Evolutionary conservation across 768 basidiomycete species (phyloP).

Genomic region (Suillus subalutaceus): DNA sequence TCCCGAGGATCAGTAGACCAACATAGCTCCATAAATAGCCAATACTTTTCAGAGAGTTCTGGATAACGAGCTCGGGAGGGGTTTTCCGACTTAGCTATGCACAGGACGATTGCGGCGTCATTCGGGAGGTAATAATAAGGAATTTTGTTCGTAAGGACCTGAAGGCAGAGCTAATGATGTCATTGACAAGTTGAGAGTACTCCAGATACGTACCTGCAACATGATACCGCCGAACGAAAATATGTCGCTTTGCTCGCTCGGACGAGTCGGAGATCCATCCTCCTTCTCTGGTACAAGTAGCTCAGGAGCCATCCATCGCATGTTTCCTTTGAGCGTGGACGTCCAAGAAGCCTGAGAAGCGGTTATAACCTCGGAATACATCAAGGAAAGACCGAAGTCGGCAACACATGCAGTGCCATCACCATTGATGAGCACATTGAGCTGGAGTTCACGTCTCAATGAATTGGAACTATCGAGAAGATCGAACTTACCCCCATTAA

Average conservation of each 20-base stretch:
- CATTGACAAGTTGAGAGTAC: constrained; percentile 27
- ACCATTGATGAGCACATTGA: constrained; percentile 37
- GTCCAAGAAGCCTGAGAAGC: constrained; percentile 24
- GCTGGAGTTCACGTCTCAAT: constrained; percentile 22
- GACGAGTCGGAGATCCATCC: constrained; percentile 25
- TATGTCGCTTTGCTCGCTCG: constrained; percentile 39
- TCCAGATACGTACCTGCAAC: constrained; percentile 25
- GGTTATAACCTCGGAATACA: constrained; percentile 25
- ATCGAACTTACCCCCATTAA: constrained; percentile 42
- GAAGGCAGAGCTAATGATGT: neutral
- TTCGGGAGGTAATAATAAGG: neutral
- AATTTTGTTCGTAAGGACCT: neutral
- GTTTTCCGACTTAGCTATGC: neutral
- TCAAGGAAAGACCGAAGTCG: constrained; percentile 41
- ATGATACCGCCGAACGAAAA: constrained; percentile 43
- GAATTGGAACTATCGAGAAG: neutral
- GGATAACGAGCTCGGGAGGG: neutral
- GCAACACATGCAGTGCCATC: constrained; percentile 36
- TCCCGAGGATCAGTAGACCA: neutral
- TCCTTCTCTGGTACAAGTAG: constrained; percentile 35
- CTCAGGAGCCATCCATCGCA: constrained; percentile 51
- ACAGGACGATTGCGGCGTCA: neutral
- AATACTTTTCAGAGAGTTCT: neutral
- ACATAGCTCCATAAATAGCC: neutral
- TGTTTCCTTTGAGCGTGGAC: constrained; percentile 44